phyloP scores from a whole-genome alignment of 176 grass and related monocot genomes.

The Oryza punctata region DNA sequence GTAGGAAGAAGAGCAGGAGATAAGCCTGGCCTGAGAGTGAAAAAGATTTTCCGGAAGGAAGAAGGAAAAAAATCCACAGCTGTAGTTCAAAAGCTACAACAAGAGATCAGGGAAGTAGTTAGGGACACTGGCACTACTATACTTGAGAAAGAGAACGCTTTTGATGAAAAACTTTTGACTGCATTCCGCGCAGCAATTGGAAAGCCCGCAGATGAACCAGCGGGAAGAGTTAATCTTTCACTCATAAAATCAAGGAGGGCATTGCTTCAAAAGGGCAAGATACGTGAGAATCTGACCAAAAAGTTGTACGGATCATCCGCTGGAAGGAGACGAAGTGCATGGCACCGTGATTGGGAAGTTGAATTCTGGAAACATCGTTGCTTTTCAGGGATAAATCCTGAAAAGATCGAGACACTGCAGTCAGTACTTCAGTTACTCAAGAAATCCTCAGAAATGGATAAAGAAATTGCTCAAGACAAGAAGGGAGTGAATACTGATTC shows the following conservation, averaged over 20 bases:
- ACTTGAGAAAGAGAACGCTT: slow-evolving; percentile 54
- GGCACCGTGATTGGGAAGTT: slow-evolving; percentile 91
- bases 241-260: slow-evolving; percentile 60
- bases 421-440: slow-evolving; percentile 90
- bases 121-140: slow-evolving; percentile 50
- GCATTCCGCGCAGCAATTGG: slow-evolving; percentile 83
- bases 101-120: slow-evolving; percentile 75
- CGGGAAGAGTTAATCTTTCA: slow-evolving; percentile 47
- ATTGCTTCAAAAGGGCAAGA: slow-evolving; percentile 76
- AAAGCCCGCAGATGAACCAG: slow-evolving; percentile 50
- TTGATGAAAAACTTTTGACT: slow-evolving; percentile 81
- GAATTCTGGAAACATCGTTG: slow-evolving; percentile 96
- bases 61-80: slow-evolving; percentile 65
- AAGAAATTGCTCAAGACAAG: slow-evolving; percentile 55
- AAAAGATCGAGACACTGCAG: slow-evolving; percentile 87
- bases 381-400: slow-evolving; percentile 65
- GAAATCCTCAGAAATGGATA: slow-evolving; percentile 59
- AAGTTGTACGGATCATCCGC: slow-evolving; percentile 81
- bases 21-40: slow-evolving; percentile 71
- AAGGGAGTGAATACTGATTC: slow-evolving; percentile 50
- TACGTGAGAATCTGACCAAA: slow-evolving; percentile 90
- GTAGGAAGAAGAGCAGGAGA: slow-evolving; percentile 62
- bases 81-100: slow-evolving; percentile 75
- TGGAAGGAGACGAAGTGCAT: slow-evolving; percentile 69
- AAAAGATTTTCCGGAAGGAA: slow-evolving; percentile 84